Conservation (phyloP, 306 rosid species). For the Acacia confusa region DNA sequence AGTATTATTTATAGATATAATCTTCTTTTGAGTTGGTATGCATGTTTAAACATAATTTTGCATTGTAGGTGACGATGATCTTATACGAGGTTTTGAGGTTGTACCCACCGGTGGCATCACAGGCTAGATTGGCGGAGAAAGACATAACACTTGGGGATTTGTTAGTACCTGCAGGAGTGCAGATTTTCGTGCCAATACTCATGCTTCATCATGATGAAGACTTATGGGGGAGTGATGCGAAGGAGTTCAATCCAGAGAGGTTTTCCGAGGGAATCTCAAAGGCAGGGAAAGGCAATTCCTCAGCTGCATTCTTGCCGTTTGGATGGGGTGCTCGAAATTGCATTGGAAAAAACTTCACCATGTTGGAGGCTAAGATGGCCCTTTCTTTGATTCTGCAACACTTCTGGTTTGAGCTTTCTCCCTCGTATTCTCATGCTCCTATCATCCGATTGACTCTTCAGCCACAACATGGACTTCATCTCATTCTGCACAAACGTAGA, state of each 20-base stretch:
- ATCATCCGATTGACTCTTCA: neutral
- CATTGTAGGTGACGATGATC: no score
- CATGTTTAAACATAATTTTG: no score
- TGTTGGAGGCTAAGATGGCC: no score
- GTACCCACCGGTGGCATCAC: no score
- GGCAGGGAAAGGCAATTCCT: neutral
- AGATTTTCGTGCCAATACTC: neutral
- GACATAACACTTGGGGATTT: conserved; percentile 6
- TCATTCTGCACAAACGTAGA: neutral
- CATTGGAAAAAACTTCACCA: no score
- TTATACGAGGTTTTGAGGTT: no score
- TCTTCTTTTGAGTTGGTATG: no score
- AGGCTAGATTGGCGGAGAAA: neutral
- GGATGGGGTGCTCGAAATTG: no score
- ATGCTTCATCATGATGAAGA: conserved; percentile 34
- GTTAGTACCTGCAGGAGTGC: conserved; percentile 9
- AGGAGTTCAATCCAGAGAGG: conserved; percentile 55
- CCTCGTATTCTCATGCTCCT: neutral
- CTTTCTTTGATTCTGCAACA: no score
- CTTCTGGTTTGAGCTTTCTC: no score
- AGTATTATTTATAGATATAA: no score
- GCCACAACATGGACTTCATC: neutral
- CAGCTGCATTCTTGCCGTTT: no score
- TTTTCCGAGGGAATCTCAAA: conserved; percentile 46
- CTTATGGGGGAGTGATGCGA: conserved; percentile 42